Conservation (phyloP, 352 stramenopile genomes). For the Pythium aristosporum region DNA sequence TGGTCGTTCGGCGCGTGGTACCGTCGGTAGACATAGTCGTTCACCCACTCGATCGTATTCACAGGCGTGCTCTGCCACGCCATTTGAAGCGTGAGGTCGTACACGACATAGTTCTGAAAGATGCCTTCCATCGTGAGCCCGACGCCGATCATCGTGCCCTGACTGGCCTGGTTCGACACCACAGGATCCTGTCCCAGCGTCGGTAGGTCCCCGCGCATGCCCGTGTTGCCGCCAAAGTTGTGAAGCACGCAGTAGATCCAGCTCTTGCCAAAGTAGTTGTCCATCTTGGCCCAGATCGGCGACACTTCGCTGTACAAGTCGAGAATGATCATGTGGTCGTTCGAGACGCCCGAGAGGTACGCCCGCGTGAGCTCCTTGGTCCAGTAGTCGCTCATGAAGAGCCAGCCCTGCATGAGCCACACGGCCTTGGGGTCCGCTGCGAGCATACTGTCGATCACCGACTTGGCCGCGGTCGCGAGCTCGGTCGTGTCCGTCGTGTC, state of each 20-base stretch:
- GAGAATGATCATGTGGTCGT: slow-evolving; percentile 66
- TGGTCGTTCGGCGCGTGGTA: slow-evolving; percentile 61
- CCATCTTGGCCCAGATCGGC: slow-evolving; percentile 69
- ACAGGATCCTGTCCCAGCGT: slow-evolving; percentile 57
- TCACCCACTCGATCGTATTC: slow-evolving; percentile 46
- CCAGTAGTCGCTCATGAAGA: slow-evolving; percentile 76
- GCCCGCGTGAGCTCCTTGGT: slow-evolving; percentile 56
- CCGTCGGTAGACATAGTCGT: slow-evolving; percentile 48
- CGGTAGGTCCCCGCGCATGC: slow-evolving; percentile 69
- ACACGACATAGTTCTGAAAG: slow-evolving; percentile 87
- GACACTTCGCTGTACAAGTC: slow-evolving; percentile 80
- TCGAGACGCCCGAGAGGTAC: slow-evolving; percentile 37
- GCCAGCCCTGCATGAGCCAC: slow-evolving; percentile 85
- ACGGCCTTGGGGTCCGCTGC: slow-evolving; percentile 66
- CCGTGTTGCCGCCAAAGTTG: slow-evolving; percentile 82
- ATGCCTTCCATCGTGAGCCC: slow-evolving; percentile 86
- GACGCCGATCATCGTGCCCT: slow-evolving; percentile 72
- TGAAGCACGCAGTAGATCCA: slow-evolving; percentile 87
- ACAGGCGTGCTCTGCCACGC: slow-evolving; percentile 53
- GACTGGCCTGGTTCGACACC: slow-evolving; percentile 38
- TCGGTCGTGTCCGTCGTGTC: slow-evolving; percentile 50
- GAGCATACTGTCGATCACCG: slow-evolving; percentile 76
- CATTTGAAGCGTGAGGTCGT: slow-evolving; percentile 77
- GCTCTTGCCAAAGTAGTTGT: slow-evolving; percentile 80
- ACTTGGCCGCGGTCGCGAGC: slow-evolving; percentile 52